Percentiles rank a stretch among this genome's conserved stretches.
Conservation (phyloP, 257 asterid genomes). For the Paulownia fortunei region DNA sequence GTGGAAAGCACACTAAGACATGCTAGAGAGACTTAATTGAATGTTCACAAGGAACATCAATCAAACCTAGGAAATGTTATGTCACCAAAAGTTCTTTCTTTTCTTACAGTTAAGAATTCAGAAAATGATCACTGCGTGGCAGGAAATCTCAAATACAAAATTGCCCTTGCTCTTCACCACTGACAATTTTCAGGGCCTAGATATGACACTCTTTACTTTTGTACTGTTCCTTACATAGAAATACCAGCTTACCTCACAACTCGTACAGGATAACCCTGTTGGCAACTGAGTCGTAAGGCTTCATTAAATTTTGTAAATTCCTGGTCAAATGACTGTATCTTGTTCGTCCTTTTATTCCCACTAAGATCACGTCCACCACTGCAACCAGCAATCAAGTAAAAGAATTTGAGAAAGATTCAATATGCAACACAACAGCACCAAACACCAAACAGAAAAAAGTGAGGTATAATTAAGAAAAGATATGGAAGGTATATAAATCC, state of each 20-base stretch:
- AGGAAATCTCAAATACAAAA: neutral
- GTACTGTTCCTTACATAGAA: neutral
- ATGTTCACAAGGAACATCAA: neutral
- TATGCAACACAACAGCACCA: conserved; percentile 1
- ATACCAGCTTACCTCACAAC: conserved; percentile 77
- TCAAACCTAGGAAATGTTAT: neutral
- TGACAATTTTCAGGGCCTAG: neutral
- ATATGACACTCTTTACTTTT: conserved; percentile 6
- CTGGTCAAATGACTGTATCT: conserved; percentile 83
- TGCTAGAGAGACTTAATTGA: conserved; percentile 13
- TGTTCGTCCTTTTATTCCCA: conserved; percentile 89
- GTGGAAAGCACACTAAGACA: conserved; percentile 5
- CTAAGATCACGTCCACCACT: conserved; percentile 95
- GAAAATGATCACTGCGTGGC: neutral
- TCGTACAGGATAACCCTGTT: conserved; percentile 88
- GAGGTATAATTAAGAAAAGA: neutral
- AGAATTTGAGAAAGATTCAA: conserved; percentile 5
- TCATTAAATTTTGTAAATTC: conserved; percentile 63
- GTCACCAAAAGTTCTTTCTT: neutral
- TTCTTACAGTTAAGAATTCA: neutral
- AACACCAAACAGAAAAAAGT: conserved; percentile 14
- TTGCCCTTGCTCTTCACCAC: neutral
- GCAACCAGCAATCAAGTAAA: conserved; percentile 43
- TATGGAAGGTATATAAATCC: neutral
- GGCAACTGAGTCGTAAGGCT: conserved; percentile 88